These are phyloP conservation scores for Holtermanniella nyarrowii DNA, from an alignment of 768 basidiomycete genomes.

Conservation along the genomic window DNA sequence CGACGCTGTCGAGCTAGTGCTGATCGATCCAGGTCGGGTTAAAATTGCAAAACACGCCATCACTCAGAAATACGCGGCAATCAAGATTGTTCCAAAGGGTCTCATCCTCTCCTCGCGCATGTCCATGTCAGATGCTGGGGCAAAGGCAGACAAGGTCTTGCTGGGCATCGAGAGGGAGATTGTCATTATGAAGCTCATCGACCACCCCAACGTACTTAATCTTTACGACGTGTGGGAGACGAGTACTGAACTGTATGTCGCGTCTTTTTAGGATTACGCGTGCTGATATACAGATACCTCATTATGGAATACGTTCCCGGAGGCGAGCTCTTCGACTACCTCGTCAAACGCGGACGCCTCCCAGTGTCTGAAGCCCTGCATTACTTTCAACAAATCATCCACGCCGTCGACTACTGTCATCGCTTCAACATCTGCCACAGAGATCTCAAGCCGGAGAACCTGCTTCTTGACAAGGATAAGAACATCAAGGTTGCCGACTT, in stretches of 20 bases:
- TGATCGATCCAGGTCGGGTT: conserved; percentile 59
- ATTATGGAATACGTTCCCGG: conserved; percentile 91
- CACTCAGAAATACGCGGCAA: conserved; percentile 78
- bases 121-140: conserved; percentile 58
- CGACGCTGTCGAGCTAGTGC: background rate
- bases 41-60: conserved; percentile 77
- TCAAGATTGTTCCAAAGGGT: conserved; percentile 84
- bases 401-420: conserved; percentile 83
- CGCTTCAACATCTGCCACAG: conserved; percentile 89
- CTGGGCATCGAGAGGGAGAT: conserved; percentile 85
- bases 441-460: conserved; percentile 88
- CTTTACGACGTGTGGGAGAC: conserved; percentile 98
- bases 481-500: conserved; percentile 95
- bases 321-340: conserved; percentile 88
- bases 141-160: conserved; percentile 64
- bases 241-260: conserved; percentile 61
- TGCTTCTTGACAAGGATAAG: conserved; percentile 67
- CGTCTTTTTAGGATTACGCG: background rate
- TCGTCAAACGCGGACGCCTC: conserved; percentile 67
- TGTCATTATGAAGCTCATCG: conserved; percentile 92
- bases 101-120: conserved; percentile 55
- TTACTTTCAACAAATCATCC: conserved; percentile 90
- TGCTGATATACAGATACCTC: conserved; percentile 45
- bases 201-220: conserved; percentile 87
- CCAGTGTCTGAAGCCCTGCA: conserved; percentile 60